Evolutionary conservation across 1,284 basidiomycete species (phyloP), one percentile per base, ranked within the genome.

Genomic region (Apiotrichum montevideense): DNA sequence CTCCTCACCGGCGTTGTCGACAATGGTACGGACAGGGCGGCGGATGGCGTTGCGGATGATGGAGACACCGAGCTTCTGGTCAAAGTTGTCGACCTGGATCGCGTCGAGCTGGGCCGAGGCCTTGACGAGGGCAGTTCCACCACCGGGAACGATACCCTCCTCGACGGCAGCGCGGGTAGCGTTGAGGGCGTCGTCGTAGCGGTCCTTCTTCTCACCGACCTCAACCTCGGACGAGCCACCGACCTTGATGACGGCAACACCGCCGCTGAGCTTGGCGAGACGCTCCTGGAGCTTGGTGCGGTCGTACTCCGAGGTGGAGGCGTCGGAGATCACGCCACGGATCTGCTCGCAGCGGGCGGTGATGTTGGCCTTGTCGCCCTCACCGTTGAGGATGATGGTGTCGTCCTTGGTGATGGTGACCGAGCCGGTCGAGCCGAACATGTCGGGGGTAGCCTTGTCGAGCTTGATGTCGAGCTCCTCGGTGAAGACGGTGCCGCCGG

Each of bases 151-250:
- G 69, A 98, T 96, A 73, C 95, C 95, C 77, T 97, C 92, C 80
- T 97, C 95, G 51, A 98, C 95, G 51, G 95, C 95, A 44, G 95
- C 95, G 56, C 95, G 88, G 5, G 95, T 98, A 15, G 93, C 93
- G 77, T 96, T 96, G 58, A 98, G 83, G 6, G 95, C 95, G 74
- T 98, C 95, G 71, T 98, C 95, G 76, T 96, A 98, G 52, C 94
- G 84, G 78, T 98, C 95, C 85, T 98, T 98, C 89, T 98, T 98
- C 84, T 98, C 95, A 14, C 94, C 84, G 63, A 98, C 95, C 80
- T 98, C 95, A 57, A 98, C 94, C 78, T 98, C 95, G 61, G 84
- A 87, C 50, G 86, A 81, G 46, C 95, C 95, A 59, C 95, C 95
- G 65, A 98, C 95, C 79, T 91, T 93, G 84, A 98, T 97, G 76